Conservation (phyloP, 805 yeast species). For the Saccharomyces cerevisiae region DNA sequence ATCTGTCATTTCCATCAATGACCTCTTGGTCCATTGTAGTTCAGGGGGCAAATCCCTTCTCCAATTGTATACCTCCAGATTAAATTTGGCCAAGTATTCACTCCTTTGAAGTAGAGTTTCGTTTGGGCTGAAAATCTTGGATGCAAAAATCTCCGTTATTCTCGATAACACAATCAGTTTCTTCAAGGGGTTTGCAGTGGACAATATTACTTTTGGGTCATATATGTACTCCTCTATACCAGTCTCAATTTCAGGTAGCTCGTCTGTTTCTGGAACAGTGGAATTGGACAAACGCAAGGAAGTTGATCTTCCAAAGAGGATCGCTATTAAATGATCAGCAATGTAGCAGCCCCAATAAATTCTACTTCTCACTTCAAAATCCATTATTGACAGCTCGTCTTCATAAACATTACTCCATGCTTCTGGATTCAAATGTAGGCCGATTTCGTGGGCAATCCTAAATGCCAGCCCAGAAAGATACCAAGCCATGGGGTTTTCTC, state of each 20-base stretch:
- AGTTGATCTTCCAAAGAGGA: conserved; percentile 49
- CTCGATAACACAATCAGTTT: conserved; percentile 35
- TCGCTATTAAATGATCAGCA: conserved; percentile 51
- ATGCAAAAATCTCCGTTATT: conserved; percentile 26
- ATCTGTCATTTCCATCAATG: conserved; percentile 30
- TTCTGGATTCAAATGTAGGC: conserved; percentile 49
- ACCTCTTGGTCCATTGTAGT: conserved; percentile 37
- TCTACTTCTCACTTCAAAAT: conserved; percentile 46
- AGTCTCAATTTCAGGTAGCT: conserved; percentile 45
- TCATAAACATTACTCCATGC: conserved; percentile 40
- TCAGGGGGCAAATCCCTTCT: conserved; percentile 36
- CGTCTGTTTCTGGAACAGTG: conserved; percentile 47
- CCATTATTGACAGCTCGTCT: conserved; percentile 36
- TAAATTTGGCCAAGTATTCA: conserved; percentile 34
- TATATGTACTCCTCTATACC: conserved; percentile 50
- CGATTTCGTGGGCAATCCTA: conserved; percentile 53
- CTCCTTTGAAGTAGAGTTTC: conserved; percentile 29
- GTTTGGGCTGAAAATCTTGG: conserved; percentile 18
- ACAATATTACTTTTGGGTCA: conserved; percentile 17
- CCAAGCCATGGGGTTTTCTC: conserved; percentile 53
- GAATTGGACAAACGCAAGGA: conserved; percentile 45
- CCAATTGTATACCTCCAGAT: conserved; percentile 42
- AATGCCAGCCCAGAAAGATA: conserved; percentile 50
- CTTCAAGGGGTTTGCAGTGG: conserved; percentile 26
- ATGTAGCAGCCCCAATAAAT: conserved; percentile 57